phyloP scores from a whole-genome alignment of 1,284 basidiomycete genomes.

The Sutorius eximius region DNA sequence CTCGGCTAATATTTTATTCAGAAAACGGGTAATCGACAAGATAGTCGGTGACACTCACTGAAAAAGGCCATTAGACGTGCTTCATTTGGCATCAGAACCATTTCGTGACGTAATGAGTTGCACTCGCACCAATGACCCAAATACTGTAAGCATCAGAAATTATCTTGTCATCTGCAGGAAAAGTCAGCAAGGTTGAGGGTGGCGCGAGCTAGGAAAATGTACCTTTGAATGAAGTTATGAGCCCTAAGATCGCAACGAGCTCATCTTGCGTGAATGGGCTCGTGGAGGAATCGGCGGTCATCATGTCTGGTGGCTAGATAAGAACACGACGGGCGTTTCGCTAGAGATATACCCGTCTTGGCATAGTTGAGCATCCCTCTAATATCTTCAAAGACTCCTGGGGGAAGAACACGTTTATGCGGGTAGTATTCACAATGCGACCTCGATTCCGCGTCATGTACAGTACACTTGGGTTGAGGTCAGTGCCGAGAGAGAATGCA shows the following conservation, averaged over 20 bases:
- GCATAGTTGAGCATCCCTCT: constrained; percentile 23
- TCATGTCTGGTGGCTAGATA: constrained; percentile 10
- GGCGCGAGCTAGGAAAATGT: background rate
- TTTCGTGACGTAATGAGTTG: background rate
- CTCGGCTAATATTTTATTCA: constrained; percentile 12
- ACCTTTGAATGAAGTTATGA: constrained; percentile 19
- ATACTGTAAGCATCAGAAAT: constrained; percentile 10
- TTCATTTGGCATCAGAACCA: constrained; percentile 4
- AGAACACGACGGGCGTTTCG: background rate
- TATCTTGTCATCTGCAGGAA: background rate
- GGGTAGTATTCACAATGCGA: constrained; percentile 24
- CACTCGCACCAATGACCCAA: constrained; percentile 19
- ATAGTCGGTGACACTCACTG: constrained; percentile 6
- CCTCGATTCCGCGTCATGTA: constrained; percentile 9
- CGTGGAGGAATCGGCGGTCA: constrained; percentile 21
- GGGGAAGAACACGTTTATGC: constrained; percentile 7
- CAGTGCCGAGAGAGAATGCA: background rate
- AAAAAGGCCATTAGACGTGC: constrained; percentile 20
- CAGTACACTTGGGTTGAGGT: background rate
- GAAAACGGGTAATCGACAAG: background rate
- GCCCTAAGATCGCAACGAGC: constrained; percentile 6
- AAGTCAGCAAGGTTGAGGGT: background rate
- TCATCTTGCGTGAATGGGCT: constrained; percentile 20
- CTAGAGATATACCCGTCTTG: constrained; percentile 11
- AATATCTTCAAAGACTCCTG: constrained; percentile 7